A percentile compares a stretch with the other conserved stretches of the same genome.
Conservation (phyloP, 345 rosid species). For the Euphorbia tirucalli region DNA sequence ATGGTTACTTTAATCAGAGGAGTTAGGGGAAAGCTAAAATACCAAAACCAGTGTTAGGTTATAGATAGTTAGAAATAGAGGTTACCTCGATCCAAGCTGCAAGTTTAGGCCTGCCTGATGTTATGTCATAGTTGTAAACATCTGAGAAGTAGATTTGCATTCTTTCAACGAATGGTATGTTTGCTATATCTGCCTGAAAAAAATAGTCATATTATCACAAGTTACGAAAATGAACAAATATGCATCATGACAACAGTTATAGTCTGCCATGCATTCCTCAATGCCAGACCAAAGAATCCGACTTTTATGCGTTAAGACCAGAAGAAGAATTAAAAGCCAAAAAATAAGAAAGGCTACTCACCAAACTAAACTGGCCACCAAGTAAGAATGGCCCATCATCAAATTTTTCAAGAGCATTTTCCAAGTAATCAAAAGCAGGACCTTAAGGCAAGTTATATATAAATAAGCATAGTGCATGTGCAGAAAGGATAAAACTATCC, state of each 20-base stretch:
- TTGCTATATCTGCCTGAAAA: slow-evolving; percentile 72
- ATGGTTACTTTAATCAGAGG: not conserved
- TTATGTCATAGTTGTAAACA: slow-evolving; percentile 49
- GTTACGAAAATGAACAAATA: not conserved
- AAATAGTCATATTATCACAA: slow-evolving; percentile 1
- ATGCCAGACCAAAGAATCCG: not conserved
- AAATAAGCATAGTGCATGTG: no score
- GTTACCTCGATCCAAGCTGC: slow-evolving; percentile 70
- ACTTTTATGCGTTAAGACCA: not conserved
- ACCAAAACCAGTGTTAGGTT: not conserved
- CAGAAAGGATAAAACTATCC: not conserved
- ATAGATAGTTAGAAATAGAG: not conserved
- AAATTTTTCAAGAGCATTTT: slow-evolving; percentile 57
- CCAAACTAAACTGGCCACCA: slow-evolving; percentile 77
- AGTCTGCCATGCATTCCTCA: not conserved
- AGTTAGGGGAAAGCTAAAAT: not conserved
- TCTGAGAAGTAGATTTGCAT: slow-evolving; percentile 51
- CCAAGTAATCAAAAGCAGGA: slow-evolving; percentile 69
- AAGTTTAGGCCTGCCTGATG: slow-evolving; percentile 71
- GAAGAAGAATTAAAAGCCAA: not conserved
- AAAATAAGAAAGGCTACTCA: slow-evolving; percentile 24
- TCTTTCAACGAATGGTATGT: slow-evolving; percentile 66
- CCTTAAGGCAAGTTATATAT: slow-evolving; percentile 37
- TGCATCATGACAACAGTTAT: no score
- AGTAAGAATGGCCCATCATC: slow-evolving; percentile 91